phyloP scores from a whole-genome alignment of 768 basidiomycete species.

The Solioccasus polychromus region DNA sequence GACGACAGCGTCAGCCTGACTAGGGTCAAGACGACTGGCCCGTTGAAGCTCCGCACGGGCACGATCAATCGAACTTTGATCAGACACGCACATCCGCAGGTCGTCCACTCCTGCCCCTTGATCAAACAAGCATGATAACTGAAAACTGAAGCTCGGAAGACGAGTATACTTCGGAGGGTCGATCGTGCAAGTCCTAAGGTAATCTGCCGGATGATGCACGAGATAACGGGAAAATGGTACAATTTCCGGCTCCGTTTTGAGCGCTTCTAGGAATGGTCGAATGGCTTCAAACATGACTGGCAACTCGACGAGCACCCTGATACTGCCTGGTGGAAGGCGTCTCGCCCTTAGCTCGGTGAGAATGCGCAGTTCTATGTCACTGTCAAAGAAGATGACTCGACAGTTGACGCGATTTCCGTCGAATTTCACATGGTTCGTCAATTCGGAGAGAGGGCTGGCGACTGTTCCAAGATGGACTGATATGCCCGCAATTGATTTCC shows the following conservation, averaged over 20 bases:
- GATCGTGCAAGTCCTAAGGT: conserved; percentile 35
- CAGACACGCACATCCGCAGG: conserved; percentile 40
- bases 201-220: conserved; percentile 39
- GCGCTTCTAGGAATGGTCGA: conserved; percentile 62
- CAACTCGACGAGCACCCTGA: conserved; percentile 52
- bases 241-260: conserved; percentile 53
- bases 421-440: conserved; percentile 42
- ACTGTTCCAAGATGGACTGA: conserved; percentile 55
- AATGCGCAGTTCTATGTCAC: conserved; percentile 48
- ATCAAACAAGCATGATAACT: conserved; percentile 54
- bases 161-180: conserved; percentile 53
- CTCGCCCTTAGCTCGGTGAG: conserved; percentile 35
- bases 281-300: conserved; percentile 67
- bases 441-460: conserved; percentile 40
- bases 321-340: conserved; percentile 20
- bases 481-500: conserved; percentile 32
- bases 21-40: conserved; percentile 59
- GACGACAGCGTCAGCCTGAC: conserved; percentile 69
- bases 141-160: conserved; percentile 53
- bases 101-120: conserved; percentile 36
- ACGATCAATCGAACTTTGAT: conserved; percentile 41
- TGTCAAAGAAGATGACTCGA: conserved; percentile 63
- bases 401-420: conserved; percentile 38
- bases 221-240: conserved; percentile 57
- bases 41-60: conserved; percentile 45